Conservation (phyloP, 1,284 basidiomycete species). For the Malassezia nana region DNA sequence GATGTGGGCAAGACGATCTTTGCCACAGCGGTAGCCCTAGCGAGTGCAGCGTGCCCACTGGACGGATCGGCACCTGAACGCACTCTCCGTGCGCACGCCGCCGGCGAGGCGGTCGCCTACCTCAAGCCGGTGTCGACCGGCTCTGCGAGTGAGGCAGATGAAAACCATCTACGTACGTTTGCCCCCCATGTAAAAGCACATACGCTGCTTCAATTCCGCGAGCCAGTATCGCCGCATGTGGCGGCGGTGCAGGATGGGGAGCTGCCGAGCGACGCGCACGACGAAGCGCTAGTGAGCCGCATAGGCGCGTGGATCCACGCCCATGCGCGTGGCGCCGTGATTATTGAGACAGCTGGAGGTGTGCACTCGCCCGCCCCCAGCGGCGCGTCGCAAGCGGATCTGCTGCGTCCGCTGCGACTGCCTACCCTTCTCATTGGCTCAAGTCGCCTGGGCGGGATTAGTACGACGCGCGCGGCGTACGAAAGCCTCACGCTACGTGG, state of each 20-base stretch:
- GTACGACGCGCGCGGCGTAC: conserved; percentile 83
- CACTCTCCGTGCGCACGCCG: conserved; percentile 1
- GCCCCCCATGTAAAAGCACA: conserved; percentile 51
- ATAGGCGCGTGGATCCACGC: conserved; percentile 58
- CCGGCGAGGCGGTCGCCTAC: conserved; percentile 34
- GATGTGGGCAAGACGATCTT: conserved; percentile 48
- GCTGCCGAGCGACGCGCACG: conserved; percentile 25
- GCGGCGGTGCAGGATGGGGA: conserved; percentile 61
- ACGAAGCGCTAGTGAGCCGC: conserved; percentile 62
- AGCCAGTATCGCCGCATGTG: conserved; percentile 86
- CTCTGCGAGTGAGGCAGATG: conserved; percentile 28
- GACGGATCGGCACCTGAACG: neutral
- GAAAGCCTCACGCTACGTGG: conserved; percentile 82
- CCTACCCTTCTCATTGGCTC: conserved; percentile 82
- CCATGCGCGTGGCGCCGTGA: conserved; percentile 53
- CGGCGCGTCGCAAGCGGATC: conserved; percentile 63
- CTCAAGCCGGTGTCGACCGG: conserved; percentile 46
- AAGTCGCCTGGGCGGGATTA: conserved; percentile 82
- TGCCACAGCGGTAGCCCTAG: conserved; percentile 42
- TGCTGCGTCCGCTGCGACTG: conserved; percentile 58
- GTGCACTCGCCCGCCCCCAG: conserved; percentile 83
- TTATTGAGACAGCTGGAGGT: conserved; percentile 88
- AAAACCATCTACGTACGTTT: conserved; percentile 28
- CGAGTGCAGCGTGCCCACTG: conserved; percentile 25
- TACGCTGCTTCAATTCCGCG: conserved; percentile 72